Base-by-base conservation (phyloP, 805 yeast genomes). In the Barnettozyma vustinii region DNA sequence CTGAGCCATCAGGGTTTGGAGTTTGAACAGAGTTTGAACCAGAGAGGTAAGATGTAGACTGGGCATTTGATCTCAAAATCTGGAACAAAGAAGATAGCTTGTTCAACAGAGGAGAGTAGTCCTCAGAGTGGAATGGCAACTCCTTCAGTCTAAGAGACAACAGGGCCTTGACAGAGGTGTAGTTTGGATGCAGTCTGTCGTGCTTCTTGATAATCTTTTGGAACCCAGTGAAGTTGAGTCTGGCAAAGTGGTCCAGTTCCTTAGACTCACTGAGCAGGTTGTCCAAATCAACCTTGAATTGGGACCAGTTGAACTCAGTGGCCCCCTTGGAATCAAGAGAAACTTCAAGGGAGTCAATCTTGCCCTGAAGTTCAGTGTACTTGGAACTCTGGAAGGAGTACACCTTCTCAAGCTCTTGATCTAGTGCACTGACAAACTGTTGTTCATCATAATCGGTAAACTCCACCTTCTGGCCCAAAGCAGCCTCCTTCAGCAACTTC, bases 201-300 rank as follows among this genome's bases (percentile, higher is more conserved):
- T 94, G 99, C 69, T 92, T 92, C 71, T 92, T 91, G 55, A 91
- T 97, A 57, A 94, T 88, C 65, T 94, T 94, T 59, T 83, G 77
- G 70, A 94, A 92, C 1, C 97, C 99, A 13, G 99, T 92, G 71
- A 84, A 94, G 69, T 94, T 94, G 57, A 92, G 69, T 60, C 99
- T 77, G 39, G 95, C 84, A 70, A 94, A 94, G 63, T 81, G 87
- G 65, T 91, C 97, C 57, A 94, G 73, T 60, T 88, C 92, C 59
- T 86, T 87, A 10, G 98, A 87, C 57, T 80, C 75, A 10, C 81
- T 76, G 52, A 94, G 72, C 25, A 83, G 71, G 51, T 81, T 81
- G 61, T 94, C 99, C 56, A 94, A 73, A 48, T 80, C 78, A 32
- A 68, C 67, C 58, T 87, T 88, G 59, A 89, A 85, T 21, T 67